A percentile compares a stretch with the other conserved stretches of the same genome.
These are phyloP conservation scores for Candida buenavistaensis DNA, from an alignment of 1,139 yeast genomes.

Conservation along the genomic window DNA sequence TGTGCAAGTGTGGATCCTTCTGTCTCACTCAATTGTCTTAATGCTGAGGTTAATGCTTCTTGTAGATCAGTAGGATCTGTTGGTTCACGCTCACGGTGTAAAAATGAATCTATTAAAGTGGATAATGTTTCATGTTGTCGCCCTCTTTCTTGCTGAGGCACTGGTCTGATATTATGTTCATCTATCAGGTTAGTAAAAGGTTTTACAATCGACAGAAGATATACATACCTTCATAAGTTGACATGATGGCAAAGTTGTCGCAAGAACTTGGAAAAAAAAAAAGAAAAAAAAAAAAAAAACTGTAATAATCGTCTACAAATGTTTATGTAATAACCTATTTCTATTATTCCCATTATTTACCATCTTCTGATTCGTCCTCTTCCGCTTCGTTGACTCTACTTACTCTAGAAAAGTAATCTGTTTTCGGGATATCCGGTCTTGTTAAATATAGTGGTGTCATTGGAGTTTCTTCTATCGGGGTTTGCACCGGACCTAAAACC, in stretches of 20 bases:
- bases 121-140: slow-evolving; percentile 40
- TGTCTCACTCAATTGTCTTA: slow-evolving; percentile 30
- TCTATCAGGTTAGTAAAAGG: no score
- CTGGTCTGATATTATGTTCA: slow-evolving; percentile 15
- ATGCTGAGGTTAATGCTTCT: slow-evolving; percentile 22
- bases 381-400: slow-evolving; percentile 11
- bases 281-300: neutral
- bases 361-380: slow-evolving; percentile 15
- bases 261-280: neutral
- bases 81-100: slow-evolving; percentile 16
- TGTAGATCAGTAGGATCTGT: no score
- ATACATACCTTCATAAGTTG: slow-evolving; percentile 50
- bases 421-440: slow-evolving; percentile 9
- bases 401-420: slow-evolving; percentile 13
- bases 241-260: slow-evolving; percentile 19
- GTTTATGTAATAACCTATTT: no score
- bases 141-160: slow-evolving; percentile 12
- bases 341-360: neutral
- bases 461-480: slow-evolving; percentile 46
- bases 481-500: slow-evolving; percentile 40
- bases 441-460: slow-evolving; percentile 47
- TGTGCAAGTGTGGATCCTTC: slow-evolving; percentile 34
- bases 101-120: slow-evolving; percentile 35
- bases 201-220: no score
- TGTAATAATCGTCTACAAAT: no score